A percentile compares a stretch with the other conserved stretches of the same genome.
Evolutionary conservation across 164 flowering plant genomes (phyloP).

Genomic region (Akebia trifoliata): DNA sequence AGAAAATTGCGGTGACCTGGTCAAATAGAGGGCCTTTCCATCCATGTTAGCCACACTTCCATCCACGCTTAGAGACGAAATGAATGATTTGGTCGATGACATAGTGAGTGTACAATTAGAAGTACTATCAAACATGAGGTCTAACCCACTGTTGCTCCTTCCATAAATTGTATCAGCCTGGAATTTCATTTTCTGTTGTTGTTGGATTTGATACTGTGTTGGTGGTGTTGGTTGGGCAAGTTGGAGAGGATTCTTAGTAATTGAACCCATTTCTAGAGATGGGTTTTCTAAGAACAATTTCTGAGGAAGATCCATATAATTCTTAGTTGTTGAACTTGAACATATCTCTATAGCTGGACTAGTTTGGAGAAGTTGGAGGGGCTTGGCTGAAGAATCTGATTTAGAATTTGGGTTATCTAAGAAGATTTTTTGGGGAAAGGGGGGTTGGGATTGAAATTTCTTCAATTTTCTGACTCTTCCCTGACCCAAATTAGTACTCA

Average conservation of each 20-base stretch:
- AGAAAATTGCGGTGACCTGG: conserved; percentile 54
- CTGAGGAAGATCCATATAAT: conserved; percentile 18
- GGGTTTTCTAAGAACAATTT: conserved; percentile 38
- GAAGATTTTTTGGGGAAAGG: conserved; percentile 36
- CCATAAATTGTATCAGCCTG: conserved; percentile 66
- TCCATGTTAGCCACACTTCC: conserved; percentile 84
- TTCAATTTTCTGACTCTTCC: conserved; percentile 64
- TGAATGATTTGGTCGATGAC: conserved; percentile 88
- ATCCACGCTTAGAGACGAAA: conserved; percentile 91
- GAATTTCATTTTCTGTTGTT: conserved; percentile 53
- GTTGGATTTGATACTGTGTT: conserved; percentile 30
- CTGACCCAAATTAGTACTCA: conserved; percentile 54
- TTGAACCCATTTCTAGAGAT: conserved; percentile 44
- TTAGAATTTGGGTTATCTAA: conserved; percentile 51
- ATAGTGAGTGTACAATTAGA: conserved; percentile 79
- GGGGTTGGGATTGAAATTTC: conserved; percentile 36
- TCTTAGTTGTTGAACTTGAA: conserved; percentile 30
- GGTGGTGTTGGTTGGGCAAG: conserved; percentile 39
- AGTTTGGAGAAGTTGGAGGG: conserved; percentile 36
- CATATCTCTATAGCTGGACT: conserved; percentile 30
- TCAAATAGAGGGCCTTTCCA: conserved; percentile 64
- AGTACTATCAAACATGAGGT: conserved; percentile 73
- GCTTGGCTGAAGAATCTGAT: conserved; percentile 27
- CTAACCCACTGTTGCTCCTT: conserved; percentile 65
- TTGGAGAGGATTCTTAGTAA: conserved; percentile 43